Evolutionary conservation across 2,329 filamentous ascomycete species (phyloP).

Genomic region (Colletotrichum orchidophilum): DNA sequence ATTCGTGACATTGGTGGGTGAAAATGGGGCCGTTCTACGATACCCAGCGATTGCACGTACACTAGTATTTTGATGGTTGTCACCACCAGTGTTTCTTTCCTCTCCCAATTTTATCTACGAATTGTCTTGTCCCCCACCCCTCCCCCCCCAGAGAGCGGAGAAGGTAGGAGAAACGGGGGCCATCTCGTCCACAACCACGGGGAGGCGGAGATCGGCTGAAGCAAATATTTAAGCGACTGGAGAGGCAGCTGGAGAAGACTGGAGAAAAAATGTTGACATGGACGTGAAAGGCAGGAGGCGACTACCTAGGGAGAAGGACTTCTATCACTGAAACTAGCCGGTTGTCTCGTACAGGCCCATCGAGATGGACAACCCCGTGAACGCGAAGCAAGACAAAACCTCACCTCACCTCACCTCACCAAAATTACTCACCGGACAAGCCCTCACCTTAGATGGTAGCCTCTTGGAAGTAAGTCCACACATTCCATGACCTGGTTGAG

Average conservation of each 20-base stretch:
- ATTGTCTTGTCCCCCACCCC: too few species aligned
- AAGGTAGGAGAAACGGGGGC: neutral
- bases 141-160: too few species aligned
- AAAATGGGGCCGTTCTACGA: neutral
- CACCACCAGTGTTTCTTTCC: neutral
- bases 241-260: neutral
- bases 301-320: neutral
- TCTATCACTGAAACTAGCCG: neutral
- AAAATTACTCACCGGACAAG: constrained; percentile 5
- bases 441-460: neutral
- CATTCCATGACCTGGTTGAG: constrained; percentile 19
- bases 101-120: constrained; percentile 2
- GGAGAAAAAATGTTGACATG: neutral
- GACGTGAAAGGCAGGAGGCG: neutral
- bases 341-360: neutral
- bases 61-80: constrained; percentile 4
- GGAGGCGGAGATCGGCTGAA: neutral
- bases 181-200: neutral
- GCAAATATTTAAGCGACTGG: neutral
- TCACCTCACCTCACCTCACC: constrained; percentile 11
- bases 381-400: neutral
- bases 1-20: neutral
- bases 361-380: constrained; percentile 11
- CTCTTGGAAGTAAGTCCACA: neutral
- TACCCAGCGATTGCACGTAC: constrained; percentile 6